Conservation (phyloP, 2,329 filamentous ascomycete genomes). For the Fusarium solani-melongenae region DNA sequence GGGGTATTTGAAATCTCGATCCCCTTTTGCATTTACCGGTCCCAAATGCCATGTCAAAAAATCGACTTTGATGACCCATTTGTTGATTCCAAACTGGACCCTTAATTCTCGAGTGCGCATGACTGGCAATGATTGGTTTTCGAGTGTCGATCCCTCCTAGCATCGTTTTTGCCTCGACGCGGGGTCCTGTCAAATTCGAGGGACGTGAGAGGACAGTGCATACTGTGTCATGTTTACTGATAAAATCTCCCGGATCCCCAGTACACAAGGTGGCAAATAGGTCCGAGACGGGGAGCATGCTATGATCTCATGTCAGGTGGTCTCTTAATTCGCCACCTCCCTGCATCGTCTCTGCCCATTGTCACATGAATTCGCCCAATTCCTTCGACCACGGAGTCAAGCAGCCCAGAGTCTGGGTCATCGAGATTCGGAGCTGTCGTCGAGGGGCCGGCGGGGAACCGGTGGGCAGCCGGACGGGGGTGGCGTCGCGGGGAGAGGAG, state of each 20-base stretch:
- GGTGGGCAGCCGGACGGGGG: background rate
- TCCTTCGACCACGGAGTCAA: conserved; percentile 51
- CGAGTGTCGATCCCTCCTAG: background rate
- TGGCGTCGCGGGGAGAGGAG: background rate
- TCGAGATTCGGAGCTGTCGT: background rate
- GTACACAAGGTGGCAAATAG: background rate
- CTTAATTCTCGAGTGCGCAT: background rate
- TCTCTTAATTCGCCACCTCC: conserved; percentile 54
- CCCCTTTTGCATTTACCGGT: background rate
- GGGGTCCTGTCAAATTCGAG: background rate
- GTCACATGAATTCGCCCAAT: conserved; percentile 49
- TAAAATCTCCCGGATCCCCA: background rate
- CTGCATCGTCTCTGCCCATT: conserved; percentile 52
- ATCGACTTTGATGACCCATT: background rate
- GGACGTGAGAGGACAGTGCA: background rate
- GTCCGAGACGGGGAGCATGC: conserved; percentile 10
- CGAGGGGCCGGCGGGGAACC: background rate
- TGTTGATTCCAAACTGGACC: conserved; percentile 3
- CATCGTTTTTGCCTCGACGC: background rate
- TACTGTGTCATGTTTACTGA: background rate
- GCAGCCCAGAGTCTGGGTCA: conserved; percentile 45
- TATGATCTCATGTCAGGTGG: conserved; percentile 29
- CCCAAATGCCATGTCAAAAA: conserved; percentile 9
- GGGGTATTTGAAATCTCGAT: background rate
- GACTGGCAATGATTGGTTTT: conserved; percentile 7